phyloP scores from a whole-genome alignment of 2,329 filamentous ascomycete species.

The Pseudogymnoascus sp. region DNA sequence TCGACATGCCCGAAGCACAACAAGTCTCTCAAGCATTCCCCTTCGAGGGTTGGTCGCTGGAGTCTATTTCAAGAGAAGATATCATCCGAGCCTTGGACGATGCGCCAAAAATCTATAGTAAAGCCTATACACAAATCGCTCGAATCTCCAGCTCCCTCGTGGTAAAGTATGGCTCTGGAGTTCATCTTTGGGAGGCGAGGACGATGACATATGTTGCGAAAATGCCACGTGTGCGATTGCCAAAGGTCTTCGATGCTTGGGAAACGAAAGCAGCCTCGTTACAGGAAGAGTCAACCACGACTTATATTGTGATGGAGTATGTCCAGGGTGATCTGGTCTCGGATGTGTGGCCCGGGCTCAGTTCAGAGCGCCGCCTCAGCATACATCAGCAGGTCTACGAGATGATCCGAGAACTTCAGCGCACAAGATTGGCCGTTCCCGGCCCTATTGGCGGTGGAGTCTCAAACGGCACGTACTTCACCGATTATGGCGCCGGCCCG shows the following conservation, averaged over 20 bases:
- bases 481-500: constrained; percentile 14
- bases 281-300: constrained; percentile 13
- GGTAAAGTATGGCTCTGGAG: constrained; percentile 13
- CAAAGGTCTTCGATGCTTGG: constrained; percentile 15
- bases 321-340: constrained; percentile 10
- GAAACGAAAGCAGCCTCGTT: constrained; percentile 11
- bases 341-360: constrained; percentile 14
- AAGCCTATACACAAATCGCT: constrained; percentile 8
- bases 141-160: constrained; percentile 13
- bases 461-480: constrained; percentile 14
- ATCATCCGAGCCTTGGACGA: not conserved
- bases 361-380: not conserved
- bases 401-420: constrained; percentile 12
- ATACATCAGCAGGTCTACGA: constrained; percentile 12
- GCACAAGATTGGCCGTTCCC: constrained; percentile 8
- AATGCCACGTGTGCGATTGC: constrained; percentile 12
- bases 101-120: constrained; percentile 2
- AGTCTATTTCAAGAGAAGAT: constrained; percentile 3
- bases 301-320: constrained; percentile 16
- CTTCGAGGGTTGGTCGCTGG: constrained; percentile 2
- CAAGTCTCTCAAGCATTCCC: constrained; percentile 1
- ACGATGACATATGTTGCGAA: constrained; percentile 13
- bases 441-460: constrained; percentile 14
- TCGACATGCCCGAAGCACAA: constrained; percentile 1
- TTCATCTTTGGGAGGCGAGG: constrained; percentile 13